Base-by-base conservation (phyloP, 1,284 basidiomycete genomes). In the Lentinula novae-zelandiae region DNA sequence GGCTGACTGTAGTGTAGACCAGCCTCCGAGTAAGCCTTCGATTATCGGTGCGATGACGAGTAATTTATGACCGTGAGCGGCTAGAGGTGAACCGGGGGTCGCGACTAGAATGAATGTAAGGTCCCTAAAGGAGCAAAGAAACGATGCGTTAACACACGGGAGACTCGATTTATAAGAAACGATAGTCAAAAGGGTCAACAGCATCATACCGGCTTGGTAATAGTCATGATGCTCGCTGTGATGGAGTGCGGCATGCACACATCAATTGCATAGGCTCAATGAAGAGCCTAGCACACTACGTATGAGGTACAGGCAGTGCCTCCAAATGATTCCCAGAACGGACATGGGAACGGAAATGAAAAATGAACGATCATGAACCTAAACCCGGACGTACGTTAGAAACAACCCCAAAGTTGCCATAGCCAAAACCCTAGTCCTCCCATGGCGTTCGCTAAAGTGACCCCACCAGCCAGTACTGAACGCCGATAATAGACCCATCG, bases 401-500 rank as follows among this genome's bases (percentile, higher is more conserved):
- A 95, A 79, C 1, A 94, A 72, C 3, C 94, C 92, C 17, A 89
- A 65, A 4, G 89, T 86, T 13, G 87, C 76, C 27, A 87, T 74
- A 10, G 88, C 85, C 58, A 96, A 82, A 38, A 96, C 86, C 52
- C 80, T 82, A 4, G 85, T 90, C 33, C 95, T 82, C 9, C 95
- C 95, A 62, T 88, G 74, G 17, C 85, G 79, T 70, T 96, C 93
- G 7, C 92, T 87, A 51, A 89, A 88, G 62, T 84, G 83, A 40
- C 92, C 92, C 95, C 95, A 97, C 82, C 87, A 93, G 8, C 90
- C 92, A 0, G 93, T 93, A 1, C 92, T 94, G 38, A 95, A 72
- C 0, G 91, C 93, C 3, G 90, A 89, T 3, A 96, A 80, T 5
- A 87, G 68, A n/a, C 95, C 95, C 82, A 90, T 89, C 5, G 82